Base-by-base conservation (phyloP, 2,329 filamentous ascomycete species). In the Ascochyta rabiei region DNA sequence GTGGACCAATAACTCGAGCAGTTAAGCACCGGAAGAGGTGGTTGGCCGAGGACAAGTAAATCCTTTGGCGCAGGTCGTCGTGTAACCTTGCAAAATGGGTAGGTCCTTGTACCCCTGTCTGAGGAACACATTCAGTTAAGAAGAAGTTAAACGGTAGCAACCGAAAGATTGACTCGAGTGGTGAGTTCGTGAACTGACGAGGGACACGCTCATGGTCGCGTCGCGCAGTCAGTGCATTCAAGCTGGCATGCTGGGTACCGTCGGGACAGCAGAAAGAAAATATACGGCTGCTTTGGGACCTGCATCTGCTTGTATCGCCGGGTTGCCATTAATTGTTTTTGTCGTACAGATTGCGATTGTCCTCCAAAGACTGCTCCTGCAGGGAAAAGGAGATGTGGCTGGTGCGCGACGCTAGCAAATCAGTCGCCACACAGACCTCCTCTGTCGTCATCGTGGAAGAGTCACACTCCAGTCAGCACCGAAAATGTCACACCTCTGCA, bases 371-470 rank as follows among this genome's bases (percentile, higher is more conserved):
- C 26, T 6, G n/a, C 23, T 26, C 35, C 48, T 48, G 48, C 47
- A 48, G 15, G 9, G 21, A 38, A 48, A 48, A 56, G 48, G 53
- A 56, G 53, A 39, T 46, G 46, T 55, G 52, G 52, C 52, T 50
- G 52, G 37, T 55, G 52, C 52, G 42, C 52, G 13, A 21, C 52
- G 46, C 52, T 55, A 55, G 35, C 26, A 28, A 24, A 33, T 30
- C 46, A 31, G 31, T 50, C 31, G 52, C 52, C 52, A 50, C 52
- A 45, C 43, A 13, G 18, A 35, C 41, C n/a, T 19, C 35, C 34
- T 57, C 50, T 64, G 56, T 62, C 63, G 62, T 68, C 65, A 63
- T 67, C 51, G 41, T 51, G 9, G 44, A 55, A 54, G 53, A 56
- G 56, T 62, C 48, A 56, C 37, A 52, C 50, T 48, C 51, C 48